Conservation (phyloP, 2,329 filamentous ascomycete genomes). For the Alternaria solani region DNA sequence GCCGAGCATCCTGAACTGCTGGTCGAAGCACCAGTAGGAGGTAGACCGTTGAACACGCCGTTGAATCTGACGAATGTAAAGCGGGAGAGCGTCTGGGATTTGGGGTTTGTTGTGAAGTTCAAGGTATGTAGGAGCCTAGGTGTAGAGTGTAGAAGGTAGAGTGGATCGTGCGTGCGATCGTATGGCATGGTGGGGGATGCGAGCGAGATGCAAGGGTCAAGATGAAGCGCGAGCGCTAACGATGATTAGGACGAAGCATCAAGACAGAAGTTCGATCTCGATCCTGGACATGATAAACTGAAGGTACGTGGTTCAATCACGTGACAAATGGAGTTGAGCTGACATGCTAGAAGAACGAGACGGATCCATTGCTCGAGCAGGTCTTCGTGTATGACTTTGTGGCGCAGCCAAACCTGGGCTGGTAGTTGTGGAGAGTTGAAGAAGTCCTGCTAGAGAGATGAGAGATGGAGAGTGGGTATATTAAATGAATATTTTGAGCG, state of each 20-base stretch:
- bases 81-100: constrained; percentile 35
- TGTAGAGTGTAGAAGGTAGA: not conserved
- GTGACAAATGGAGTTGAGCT: not conserved
- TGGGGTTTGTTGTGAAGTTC: constrained; percentile 37
- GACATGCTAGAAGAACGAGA: constrained; percentile 27
- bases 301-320: constrained; percentile 25
- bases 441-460: too few species aligned
- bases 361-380: constrained; percentile 34
- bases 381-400: constrained; percentile 43
- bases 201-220: not conserved
- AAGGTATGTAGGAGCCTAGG: constrained; percentile 23
- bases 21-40: constrained; percentile 26
- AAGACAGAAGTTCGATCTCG: constrained; percentile 31
- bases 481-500: too few species aligned
- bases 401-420: constrained; percentile 34
- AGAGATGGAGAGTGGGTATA: too few species aligned
- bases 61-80: constrained; percentile 33
- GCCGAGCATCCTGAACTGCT: constrained; percentile 27
- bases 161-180: too few species aligned
- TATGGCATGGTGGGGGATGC: not conserved
- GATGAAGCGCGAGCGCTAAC: not conserved
- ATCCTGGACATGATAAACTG: constrained; percentile 33
- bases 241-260: constrained; percentile 26
- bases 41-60: constrained; percentile 31
- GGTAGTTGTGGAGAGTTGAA: constrained; percentile 13